Evolutionary conservation across 345 rosid species (phyloP).

Genomic region (Cardiospermum halicacabum): DNA sequence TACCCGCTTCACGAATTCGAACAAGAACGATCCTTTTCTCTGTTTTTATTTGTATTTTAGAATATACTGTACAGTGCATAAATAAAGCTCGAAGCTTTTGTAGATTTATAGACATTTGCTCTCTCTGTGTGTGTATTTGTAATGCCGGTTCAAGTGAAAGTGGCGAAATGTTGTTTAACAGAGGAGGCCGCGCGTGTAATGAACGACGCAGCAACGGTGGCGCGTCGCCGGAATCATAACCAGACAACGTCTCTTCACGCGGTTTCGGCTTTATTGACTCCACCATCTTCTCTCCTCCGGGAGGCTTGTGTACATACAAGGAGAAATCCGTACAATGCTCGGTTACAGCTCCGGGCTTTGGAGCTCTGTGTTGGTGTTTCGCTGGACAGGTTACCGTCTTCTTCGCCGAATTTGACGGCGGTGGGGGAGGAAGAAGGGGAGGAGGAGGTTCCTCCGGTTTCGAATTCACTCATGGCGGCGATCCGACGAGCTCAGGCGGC

Average conservation of each 20-base stretch:
- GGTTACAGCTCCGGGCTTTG: conserved; percentile 56
- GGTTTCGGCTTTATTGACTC: conserved; percentile 49
- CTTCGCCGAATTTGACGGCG: conserved; percentile 28
- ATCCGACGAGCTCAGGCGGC: conserved; percentile 89
- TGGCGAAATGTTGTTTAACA: conserved; percentile 60
- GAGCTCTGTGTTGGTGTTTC: conserved; percentile 64
- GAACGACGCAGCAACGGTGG: conserved; percentile 62
- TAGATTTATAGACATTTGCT: not conserved
- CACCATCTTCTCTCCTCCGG: conserved; percentile 52
- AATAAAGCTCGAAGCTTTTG: not conserved
- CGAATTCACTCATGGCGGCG: conserved; percentile 56
- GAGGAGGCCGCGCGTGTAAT: conserved; percentile 62
- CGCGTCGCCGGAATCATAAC: conserved; percentile 56
- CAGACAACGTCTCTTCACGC: conserved; percentile 75
- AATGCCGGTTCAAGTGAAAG: conserved; percentile 66
- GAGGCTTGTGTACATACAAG: conserved; percentile 59
- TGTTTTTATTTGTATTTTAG: not conserved
- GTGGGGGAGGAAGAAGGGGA: not conserved
- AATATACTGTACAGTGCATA: conserved; percentile 2
- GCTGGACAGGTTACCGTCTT: conserved; percentile 41
- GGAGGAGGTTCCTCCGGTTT: not conserved
- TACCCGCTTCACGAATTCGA: too few relatives aligned
- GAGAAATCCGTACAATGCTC: conserved; percentile 33
- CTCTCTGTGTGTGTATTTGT: too few relatives aligned
- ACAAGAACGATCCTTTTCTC: conserved; percentile 10